These are phyloP conservation scores for Emergomyces pasteurianus DNA, from an alignment of 2,329 filamentous ascomycete genomes.

Conservation along the genomic window DNA sequence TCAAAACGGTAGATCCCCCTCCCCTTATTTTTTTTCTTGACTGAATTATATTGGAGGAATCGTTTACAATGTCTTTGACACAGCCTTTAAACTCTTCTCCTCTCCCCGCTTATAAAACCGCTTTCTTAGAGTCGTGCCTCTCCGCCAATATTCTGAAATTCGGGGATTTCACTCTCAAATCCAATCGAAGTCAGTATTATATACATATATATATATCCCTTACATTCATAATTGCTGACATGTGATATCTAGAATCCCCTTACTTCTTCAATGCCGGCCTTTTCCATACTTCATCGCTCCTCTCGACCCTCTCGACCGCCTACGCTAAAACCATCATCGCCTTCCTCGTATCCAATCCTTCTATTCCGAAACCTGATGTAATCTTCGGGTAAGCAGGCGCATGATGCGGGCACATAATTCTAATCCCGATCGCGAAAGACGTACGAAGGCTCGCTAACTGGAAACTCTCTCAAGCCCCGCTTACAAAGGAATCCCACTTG, in stretches of 20 bases:
- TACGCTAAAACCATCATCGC: constrained; percentile 50
- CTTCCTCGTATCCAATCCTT: constrained; percentile 18
- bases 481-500: constrained; percentile 95
- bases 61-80: background rate
- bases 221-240: background rate
- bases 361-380: constrained; percentile 56
- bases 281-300: constrained; percentile 70
- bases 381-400: constrained; percentile 51
- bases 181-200: constrained; percentile 51
- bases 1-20: too few species aligned
- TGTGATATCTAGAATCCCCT: constrained; percentile 45
- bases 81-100: background rate
- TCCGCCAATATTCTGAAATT: constrained; percentile 32
- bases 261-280: constrained; percentile 98
- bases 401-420: background rate
- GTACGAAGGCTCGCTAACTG: background rate
- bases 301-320: constrained; percentile 65
- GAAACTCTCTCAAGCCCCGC: constrained; percentile 46
- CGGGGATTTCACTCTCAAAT: constrained; percentile 62
- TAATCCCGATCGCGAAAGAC: background rate
- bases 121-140: constrained; percentile 27
- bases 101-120: constrained; percentile 24
- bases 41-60: too few species aligned
- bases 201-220: too few species aligned
- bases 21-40: too few species aligned